Evolutionary conservation across 78 protist genomes (phyloP).

Genomic region (Guillardia theta): DNA sequence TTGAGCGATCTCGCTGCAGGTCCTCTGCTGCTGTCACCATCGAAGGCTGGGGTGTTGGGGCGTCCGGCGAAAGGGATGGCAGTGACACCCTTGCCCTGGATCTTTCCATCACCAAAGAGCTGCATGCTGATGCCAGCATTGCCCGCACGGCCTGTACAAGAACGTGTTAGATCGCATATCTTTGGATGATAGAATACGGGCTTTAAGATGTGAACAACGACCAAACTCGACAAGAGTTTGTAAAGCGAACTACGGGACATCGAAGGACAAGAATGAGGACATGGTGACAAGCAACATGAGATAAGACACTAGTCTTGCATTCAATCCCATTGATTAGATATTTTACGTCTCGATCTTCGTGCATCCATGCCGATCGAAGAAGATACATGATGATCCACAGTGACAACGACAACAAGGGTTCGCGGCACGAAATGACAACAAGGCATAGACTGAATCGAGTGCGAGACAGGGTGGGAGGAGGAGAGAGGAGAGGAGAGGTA

Average conservation of each 20-base stretch:
- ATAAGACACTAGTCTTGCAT: too few species aligned
- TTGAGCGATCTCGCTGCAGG: not conserved
- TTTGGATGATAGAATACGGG: not conserved
- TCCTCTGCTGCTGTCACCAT: not conserved
- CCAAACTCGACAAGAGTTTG: not conserved
- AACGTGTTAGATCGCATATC: not conserved
- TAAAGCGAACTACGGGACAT: not conserved
- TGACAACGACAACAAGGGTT: not conserved
- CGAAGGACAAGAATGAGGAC: too few species aligned
- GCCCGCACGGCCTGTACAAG: not conserved
- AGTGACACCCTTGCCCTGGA: conserved; percentile 8
- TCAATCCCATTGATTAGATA: too few species aligned
- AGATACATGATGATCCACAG: not conserved
- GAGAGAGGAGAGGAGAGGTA: not conserved
- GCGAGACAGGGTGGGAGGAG: not conserved
- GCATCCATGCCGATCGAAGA: not conserved
- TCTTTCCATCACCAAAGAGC: not conserved
- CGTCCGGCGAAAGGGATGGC: conserved; percentile 15
- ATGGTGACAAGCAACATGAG: too few species aligned
- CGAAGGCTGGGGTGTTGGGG: not conserved
- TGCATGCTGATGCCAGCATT: not conserved
- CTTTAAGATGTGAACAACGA: not conserved
- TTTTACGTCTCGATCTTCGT: not conserved
- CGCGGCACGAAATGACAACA: not conserved
- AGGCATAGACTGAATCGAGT: not conserved